Conservation (phyloP, 2,329 filamentous ascomycete genomes). For the Pseudonectria buxi region DNA sequence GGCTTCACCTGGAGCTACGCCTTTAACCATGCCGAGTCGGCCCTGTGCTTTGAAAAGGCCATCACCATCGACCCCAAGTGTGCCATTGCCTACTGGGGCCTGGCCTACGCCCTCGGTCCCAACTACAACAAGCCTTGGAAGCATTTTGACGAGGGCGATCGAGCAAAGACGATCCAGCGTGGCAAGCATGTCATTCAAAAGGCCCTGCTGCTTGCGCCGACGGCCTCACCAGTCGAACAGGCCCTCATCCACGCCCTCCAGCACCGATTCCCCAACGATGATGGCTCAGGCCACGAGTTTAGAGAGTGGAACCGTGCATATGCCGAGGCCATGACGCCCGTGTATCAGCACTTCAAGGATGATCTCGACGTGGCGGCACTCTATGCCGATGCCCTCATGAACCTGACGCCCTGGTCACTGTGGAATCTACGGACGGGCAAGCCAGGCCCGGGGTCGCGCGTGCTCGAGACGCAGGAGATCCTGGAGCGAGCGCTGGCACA, state of each 20-base stretch:
- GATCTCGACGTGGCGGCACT: conserved; percentile 27
- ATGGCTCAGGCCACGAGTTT: conserved; percentile 34
- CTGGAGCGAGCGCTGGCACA: conserved; percentile 42
- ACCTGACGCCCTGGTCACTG: conserved; percentile 35
- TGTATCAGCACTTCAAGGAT: conserved; percentile 26
- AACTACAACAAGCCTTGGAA: conserved; percentile 69
- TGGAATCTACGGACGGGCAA: conserved; percentile 31
- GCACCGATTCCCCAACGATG: conserved; percentile 50
- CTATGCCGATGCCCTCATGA: conserved; percentile 35
- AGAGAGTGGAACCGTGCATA: conserved; percentile 28
- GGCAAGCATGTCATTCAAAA: conserved; percentile 9
- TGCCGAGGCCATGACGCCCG: conserved; percentile 27
- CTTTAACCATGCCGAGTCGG: conserved; percentile 65
- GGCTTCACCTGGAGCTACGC: conserved; percentile 62
- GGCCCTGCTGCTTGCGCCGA: conserved; percentile 8
- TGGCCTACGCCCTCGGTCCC: conserved; percentile 62
- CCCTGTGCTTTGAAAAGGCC: conserved; percentile 52
- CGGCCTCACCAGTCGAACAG: conserved; percentile 38
- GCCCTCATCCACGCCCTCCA: conserved; percentile 58
- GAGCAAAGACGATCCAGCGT: conserved; percentile 12
- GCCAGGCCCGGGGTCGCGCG: conserved; percentile 26
- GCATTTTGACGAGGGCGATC: conserved; percentile 18
- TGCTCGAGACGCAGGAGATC: conserved; percentile 26
- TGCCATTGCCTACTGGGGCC: conserved; percentile 58
- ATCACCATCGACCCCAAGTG: conserved; percentile 45